Base-by-base conservation (phyloP, 1,139 yeast species). In the Lodderomyces elongisporus region DNA sequence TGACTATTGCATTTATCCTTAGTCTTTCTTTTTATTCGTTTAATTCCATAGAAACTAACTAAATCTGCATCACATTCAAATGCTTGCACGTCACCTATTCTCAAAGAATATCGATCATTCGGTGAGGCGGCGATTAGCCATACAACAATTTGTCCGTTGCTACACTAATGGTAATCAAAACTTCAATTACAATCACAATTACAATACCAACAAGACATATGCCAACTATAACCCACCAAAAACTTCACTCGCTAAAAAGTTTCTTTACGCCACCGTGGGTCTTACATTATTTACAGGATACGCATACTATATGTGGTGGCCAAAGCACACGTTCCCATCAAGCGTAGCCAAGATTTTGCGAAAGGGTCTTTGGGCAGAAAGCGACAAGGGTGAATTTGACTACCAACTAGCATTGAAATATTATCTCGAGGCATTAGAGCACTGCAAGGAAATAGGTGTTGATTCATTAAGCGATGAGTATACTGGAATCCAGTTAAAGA, bases 401-500 rank as follows among this genome's bases (percentile, higher is more conserved):
- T 79, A 71, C 52, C 68, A 73, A 39, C 62, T 76, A 39, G 95
- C 96, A 0, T 61, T 87, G 40, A 71, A 74, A 41, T 67, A 71
- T 48, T 88, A 88, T 52, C 66, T 80, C 18, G 79, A 73, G 16
- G 80, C 80, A 1, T 52, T 76, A 25, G 56, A 63, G 17, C 56
- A 68, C 38, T 66, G 73, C 37, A 54, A 65, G 14, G 58, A 58
- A 22, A 54, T 69, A 30, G 60, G 56, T 0, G 53, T 85, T 60
- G 74, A 75, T 41, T 70, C 68, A 13, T 49, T 84, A 22, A 39
- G 47, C 23, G 66, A 60, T 40, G 66, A 60, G 36, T 60, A 59
- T 49, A 88, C 96, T 0, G 95, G 96, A 0, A 74, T 89, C 38
- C 94, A 87, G 49, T 64, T 89, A 51, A 85, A 88, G 50, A 66